A percentile compares a stretch with the other conserved stretches of the same genome.
phyloP scores from a whole-genome alignment of 768 basidiomycete species.

The Candolleomyces aberdarensis region DNA sequence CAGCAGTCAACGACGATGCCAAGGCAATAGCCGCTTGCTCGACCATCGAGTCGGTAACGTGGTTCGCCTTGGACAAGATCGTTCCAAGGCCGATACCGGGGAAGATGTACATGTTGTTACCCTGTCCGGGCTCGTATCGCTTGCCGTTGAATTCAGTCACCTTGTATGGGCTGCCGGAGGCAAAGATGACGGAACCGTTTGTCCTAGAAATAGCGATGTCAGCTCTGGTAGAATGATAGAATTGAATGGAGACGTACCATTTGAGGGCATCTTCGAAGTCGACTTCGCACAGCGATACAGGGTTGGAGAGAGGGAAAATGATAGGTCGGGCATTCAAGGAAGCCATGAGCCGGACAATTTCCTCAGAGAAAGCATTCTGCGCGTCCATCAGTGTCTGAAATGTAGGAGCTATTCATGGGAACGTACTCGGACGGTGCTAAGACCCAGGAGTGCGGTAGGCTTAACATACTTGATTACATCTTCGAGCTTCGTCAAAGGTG shows the following conservation, averaged over 20 bases:
- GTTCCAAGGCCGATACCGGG: slow-evolving; percentile 60
- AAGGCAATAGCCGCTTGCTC: slow-evolving; percentile 64
- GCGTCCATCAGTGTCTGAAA: not conserved
- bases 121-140: slow-evolving; percentile 63
- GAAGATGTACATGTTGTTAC: slow-evolving; percentile 80
- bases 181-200: slow-evolving; percentile 64
- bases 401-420: not conserved
- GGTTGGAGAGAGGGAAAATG: slow-evolving; percentile 81
- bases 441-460: slow-evolving; percentile 75
- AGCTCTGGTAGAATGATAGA: not conserved
- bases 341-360: slow-evolving; percentile 62
- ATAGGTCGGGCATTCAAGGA: slow-evolving; percentile 66
- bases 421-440: slow-evolving; percentile 55
- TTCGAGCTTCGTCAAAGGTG: slow-evolving; percentile 54
- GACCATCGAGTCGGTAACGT: slow-evolving; percentile 67
- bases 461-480: slow-evolving; percentile 71
- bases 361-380: slow-evolving; percentile 60
- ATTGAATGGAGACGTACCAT: slow-evolving; percentile 34
- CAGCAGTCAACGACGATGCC: slow-evolving; percentile 49
- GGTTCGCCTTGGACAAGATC: slow-evolving; percentile 53
- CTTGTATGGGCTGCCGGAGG: slow-evolving; percentile 70
- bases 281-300: slow-evolving; percentile 57
- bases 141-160: slow-evolving; percentile 46
- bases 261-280: slow-evolving; percentile 58
- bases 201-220: slow-evolving; percentile 40